These are phyloP conservation scores for Pilaira anomala DNA, from an alignment of 192 early-diverging fungal genomes.

Conservation along the genomic window DNA sequence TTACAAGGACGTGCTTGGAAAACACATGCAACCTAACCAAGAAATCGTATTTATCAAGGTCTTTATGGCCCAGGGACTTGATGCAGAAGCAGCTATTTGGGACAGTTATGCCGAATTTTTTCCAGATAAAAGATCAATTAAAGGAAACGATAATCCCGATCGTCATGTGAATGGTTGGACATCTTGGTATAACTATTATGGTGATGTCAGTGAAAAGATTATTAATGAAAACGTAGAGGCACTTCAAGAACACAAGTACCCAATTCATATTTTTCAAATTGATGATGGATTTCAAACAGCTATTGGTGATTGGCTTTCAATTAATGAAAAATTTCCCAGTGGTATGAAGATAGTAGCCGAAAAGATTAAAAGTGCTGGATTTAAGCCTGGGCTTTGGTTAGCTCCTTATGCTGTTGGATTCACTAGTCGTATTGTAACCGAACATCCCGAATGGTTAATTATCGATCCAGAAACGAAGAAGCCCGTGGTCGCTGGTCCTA, in stretches of 20 bases:
- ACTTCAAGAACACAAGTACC: conserved; percentile 31
- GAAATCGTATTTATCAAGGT: conserved; percentile 15
- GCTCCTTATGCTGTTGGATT: conserved; percentile 45
- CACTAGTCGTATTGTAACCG: conserved; percentile 37
- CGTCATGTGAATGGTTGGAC: conserved; percentile 48
- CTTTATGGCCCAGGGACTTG: conserved; percentile 24
- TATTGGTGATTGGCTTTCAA: conserved; percentile 49
- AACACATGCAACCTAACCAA: conserved; percentile 17
- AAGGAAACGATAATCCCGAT: conserved; percentile 21
- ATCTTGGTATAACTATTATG: conserved; percentile 54
- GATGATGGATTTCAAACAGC: conserved; percentile 50
- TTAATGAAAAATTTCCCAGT: conserved; percentile 43
- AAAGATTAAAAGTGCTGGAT: conserved; percentile 34
- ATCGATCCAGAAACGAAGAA: conserved; percentile 23
- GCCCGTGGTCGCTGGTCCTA: conserved; percentile 32
- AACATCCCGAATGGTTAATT: conserved; percentile 46
- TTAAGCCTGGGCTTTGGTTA: conserved; percentile 46
- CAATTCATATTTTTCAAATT: conserved; percentile 50
- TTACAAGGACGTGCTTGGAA: conserved; percentile 44
- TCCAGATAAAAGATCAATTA: conserved; percentile 20
- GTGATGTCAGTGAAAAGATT: conserved; percentile 42
- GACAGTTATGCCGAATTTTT: conserved; percentile 31
- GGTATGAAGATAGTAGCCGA: conserved; percentile 41
- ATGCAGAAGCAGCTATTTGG: conserved; percentile 32
- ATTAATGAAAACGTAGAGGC: conserved; percentile 37